Conservation (phyloP, 305 asterid genomes). For the Fraxinus nigra region DNA sequence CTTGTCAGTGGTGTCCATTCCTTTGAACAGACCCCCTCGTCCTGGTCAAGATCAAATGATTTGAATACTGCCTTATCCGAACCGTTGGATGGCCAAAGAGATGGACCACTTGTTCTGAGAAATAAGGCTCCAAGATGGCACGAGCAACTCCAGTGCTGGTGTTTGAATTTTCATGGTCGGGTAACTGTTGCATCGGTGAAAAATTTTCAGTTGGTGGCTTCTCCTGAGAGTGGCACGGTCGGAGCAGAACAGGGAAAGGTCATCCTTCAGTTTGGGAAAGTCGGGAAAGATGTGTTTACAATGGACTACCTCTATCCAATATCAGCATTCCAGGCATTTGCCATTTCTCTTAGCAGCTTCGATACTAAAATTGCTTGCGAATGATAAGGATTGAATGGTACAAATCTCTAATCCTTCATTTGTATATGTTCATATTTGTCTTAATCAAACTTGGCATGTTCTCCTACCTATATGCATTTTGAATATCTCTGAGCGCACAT, state of each 20-base stretch:
- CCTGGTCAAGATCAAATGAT: constrained; percentile 47
- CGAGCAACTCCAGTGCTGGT: constrained; percentile 97
- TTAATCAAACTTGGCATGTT: not conserved
- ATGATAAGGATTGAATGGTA: not conserved
- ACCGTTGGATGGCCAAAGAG: constrained; percentile 32
- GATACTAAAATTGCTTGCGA: too few relatives aligned
- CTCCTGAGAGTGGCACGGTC: constrained; percentile 55
- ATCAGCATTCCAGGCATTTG: too few relatives aligned
- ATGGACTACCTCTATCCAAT: too few relatives aligned
- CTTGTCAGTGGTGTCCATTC: constrained; percentile 41
- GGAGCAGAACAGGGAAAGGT: constrained; percentile 79
- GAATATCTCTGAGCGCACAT: not conserved
- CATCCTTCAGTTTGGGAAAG: constrained; percentile 86
- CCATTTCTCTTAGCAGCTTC: too few relatives aligned
- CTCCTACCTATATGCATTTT: not conserved
- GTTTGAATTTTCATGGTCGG: constrained; percentile 88
- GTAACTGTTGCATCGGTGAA: constrained; percentile 91
- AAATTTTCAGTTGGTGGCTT: constrained; percentile 88
- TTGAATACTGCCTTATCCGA: constrained; percentile 41
- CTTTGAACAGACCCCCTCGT: constrained; percentile 42
- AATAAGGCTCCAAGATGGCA: constrained; percentile 95
- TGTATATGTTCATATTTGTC: not conserved
- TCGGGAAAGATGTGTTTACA: too few relatives aligned
- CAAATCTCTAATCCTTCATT: not conserved
- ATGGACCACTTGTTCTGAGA: constrained; percentile 58